Percentiles rank a stretch among this genome's conserved stretches.
Evolutionary conservation across 2,329 filamentous ascomycete species (phyloP).

Genomic region (Aspergillus oerlinghausenensis): DNA sequence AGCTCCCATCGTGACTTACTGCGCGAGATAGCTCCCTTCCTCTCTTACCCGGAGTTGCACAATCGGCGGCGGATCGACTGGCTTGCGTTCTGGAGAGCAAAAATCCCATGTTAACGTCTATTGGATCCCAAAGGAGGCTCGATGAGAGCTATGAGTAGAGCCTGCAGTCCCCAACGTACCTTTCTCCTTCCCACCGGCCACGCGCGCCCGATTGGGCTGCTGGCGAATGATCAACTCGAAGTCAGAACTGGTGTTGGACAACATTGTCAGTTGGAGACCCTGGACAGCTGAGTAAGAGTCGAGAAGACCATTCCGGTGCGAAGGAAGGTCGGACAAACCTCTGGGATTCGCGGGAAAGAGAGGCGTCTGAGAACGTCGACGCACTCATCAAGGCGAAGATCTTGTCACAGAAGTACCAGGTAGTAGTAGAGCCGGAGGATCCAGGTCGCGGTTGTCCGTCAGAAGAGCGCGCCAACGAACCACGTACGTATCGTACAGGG

Average conservation of each 20-base stretch:
- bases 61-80: slow-evolving; percentile 79
- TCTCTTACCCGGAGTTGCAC: slow-evolving; percentile 61
- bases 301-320: slow-evolving; percentile 14
- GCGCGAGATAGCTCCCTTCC: slow-evolving; percentile 47
- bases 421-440: slow-evolving; percentile 19
- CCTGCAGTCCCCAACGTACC: slow-evolving; percentile 42
- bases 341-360: slow-evolving; percentile 40
- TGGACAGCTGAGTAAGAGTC: slow-evolving; percentile 28
- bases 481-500: slow-evolving; percentile 17
- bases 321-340: slow-evolving; percentile 29
- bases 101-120: slow-evolving; percentile 10
- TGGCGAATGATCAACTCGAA: slow-evolving; percentile 60
- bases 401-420: slow-evolving; percentile 15
- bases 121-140: neutral
- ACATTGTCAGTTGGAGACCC: slow-evolving; percentile 37
- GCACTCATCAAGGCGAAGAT: slow-evolving; percentile 39
- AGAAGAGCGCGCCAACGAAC: slow-evolving; percentile 18
- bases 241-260: slow-evolving; percentile 46
- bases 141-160: neutral
- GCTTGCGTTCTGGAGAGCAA: slow-evolving; percentile 63
- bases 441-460: slow-evolving; percentile 19
- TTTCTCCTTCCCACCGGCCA: slow-evolving; percentile 71
- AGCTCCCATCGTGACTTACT: slow-evolving; percentile 47
- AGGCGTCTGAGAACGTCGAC: slow-evolving; percentile 37
- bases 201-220: slow-evolving; percentile 62